Evolutionary conservation across 2,329 filamentous ascomycete genomes (phyloP).

Genomic region (Apiospora arundinis): DNA sequence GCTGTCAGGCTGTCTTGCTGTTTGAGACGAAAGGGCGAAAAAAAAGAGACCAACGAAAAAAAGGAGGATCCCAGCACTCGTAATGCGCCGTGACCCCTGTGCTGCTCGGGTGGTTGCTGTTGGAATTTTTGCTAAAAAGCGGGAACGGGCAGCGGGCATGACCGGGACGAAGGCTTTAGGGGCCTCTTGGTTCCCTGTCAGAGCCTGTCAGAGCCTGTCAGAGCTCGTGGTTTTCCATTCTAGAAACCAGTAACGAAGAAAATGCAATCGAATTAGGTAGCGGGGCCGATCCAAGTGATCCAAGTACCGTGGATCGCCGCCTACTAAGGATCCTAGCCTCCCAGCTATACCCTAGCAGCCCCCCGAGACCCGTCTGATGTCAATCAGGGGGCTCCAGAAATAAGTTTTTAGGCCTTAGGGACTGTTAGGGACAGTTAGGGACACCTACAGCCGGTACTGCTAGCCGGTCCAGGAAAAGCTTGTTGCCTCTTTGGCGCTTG

Average conservation of each 20-base stretch:
- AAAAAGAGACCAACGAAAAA: not conserved
- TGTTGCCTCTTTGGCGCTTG: not conserved
- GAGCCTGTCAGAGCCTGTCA: too few relatives aligned
- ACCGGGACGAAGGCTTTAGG: not conserved
- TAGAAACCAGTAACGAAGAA: not conserved
- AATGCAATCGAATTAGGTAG: not conserved
- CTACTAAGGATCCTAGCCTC: not conserved
- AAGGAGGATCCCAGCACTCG: not conserved
- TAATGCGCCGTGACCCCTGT: not conserved
- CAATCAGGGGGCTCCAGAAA: conserved; percentile 5
- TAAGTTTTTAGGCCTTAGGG: not conserved
- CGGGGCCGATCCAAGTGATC: conserved; percentile 4
- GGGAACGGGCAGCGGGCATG: conserved; percentile 5
- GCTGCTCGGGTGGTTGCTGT: not conserved
- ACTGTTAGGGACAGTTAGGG: not conserved
- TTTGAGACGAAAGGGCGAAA: not conserved
- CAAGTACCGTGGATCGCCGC: conserved; percentile 8
- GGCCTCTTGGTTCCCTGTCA: not conserved
- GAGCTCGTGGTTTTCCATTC: not conserved
- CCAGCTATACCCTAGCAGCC: not conserved
- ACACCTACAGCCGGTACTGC: not conserved
- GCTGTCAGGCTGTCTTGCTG: not conserved
- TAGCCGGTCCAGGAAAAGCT: conserved; percentile 7
- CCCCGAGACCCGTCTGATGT: conserved; percentile 1
- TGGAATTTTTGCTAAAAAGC: conserved; percentile 12